Percentiles rank a stretch among this genome's conserved stretches.
phyloP scores from a whole-genome alignment of 106 monocot genomes.

The Dendrobium catenatum region DNA sequence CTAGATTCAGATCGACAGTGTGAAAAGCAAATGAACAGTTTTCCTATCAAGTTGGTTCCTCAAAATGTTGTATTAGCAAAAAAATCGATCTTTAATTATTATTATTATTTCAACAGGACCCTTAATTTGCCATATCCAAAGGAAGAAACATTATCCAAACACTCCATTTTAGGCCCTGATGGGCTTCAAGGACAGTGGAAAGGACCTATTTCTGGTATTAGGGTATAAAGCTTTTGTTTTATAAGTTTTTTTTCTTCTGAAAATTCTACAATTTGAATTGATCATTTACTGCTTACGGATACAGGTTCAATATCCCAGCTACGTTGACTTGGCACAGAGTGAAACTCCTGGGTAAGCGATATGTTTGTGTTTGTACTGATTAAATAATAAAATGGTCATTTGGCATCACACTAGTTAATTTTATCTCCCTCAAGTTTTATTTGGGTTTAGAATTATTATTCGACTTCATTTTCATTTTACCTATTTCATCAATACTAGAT shows the following conservation, averaged over 20 bases:
- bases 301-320: constrained; percentile 91
- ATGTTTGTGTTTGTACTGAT: background rate
- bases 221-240: constrained; percentile 58
- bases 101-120: constrained; percentile 29
- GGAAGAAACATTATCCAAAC: constrained; percentile 93
- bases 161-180: constrained; percentile 91
- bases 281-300: constrained; percentile 22
- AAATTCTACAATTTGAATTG: background rate
- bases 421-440: background rate
- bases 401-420: background rate
- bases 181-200: constrained; percentile 57
- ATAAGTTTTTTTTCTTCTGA: background rate
- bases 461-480: background rate
- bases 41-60: background rate
- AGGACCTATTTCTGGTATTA: constrained; percentile 61
- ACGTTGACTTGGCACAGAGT: constrained; percentile 35
- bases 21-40: background rate
- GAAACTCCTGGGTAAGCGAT: constrained; percentile 45
- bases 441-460: background rate
- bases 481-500: background rate
- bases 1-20: background rate
- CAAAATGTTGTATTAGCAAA: background rate
- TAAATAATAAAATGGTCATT: background rate
- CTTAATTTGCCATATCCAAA: constrained; percentile 65
- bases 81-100: background rate